Percentiles rank a stretch among this genome's conserved stretches.
Conservation (phyloP, 352 stramenopile species). For the Phytophthora sp. region DNA sequence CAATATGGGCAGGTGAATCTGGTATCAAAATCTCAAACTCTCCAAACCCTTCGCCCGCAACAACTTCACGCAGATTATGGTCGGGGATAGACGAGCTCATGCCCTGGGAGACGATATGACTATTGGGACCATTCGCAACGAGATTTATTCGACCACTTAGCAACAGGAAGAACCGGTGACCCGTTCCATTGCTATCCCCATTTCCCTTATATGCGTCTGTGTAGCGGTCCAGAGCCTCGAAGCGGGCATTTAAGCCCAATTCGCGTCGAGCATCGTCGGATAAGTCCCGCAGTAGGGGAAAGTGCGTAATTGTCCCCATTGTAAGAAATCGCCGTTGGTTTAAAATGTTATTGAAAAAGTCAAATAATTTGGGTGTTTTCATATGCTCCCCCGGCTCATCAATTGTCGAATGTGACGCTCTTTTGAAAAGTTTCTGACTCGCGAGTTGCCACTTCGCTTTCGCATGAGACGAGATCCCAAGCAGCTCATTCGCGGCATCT, state of each 20-base stretch:
- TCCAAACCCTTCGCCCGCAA: slow-evolving; percentile 53
- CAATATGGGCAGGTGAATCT: slow-evolving; percentile 38
- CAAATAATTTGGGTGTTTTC: slow-evolving; percentile 51
- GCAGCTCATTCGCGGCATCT: slow-evolving; percentile 53
- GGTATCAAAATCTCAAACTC: slow-evolving; percentile 68
- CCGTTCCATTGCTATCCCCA: slow-evolving; percentile 23
- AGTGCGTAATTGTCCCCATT: slow-evolving; percentile 57
- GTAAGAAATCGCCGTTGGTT: slow-evolving; percentile 71
- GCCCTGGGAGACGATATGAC: slow-evolving; percentile 10
- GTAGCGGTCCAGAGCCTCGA: slow-evolving; percentile 61
- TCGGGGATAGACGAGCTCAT: slow-evolving; percentile 3
- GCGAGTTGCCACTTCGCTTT: slow-evolving; percentile 61
- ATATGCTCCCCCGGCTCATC: slow-evolving; percentile 9
- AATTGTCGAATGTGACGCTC: slow-evolving; percentile 14
- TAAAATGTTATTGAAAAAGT: slow-evolving; percentile 72
- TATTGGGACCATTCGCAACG: slow-evolving; percentile 37
- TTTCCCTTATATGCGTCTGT: slow-evolving; percentile 55
- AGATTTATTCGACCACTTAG: slow-evolving; percentile 55
- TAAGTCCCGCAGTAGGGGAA: slow-evolving; percentile 51
- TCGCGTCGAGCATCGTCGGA: slow-evolving; percentile 47
- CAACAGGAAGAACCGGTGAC: slow-evolving; percentile 55
- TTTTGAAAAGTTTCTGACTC: slow-evolving; percentile 42
- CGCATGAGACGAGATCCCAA: slow-evolving; percentile 36
- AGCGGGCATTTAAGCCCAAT: slow-evolving; percentile 56
- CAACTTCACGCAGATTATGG: slow-evolving; percentile 49